Base-by-base conservation (phyloP, 2,329 filamentous ascomycete genomes). In the Stachybotrys chartarum region DNA sequence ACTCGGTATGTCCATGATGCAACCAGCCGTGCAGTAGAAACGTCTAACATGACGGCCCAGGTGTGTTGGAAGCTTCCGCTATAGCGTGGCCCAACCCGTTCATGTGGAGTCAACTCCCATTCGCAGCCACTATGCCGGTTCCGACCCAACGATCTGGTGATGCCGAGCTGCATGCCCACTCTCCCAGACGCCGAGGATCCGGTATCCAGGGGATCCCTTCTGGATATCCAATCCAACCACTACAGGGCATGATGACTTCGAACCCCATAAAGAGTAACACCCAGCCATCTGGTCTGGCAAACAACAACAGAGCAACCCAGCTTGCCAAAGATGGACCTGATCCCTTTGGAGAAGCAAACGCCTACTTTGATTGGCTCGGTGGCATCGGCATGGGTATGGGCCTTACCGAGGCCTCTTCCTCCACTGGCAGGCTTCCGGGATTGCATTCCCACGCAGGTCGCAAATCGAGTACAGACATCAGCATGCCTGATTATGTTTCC, bases 11-110 rank as follows among this genome's bases (percentile, higher is more conserved):
- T 31, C 44, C 7, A 7, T 18, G 30, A 6, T 39, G 32, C 24
- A 24, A 24, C 1, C 17, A 4, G 7, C 16, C 8, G 35, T 14
- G 39, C 5, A 2, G 1, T 8, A 7, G 35, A 42, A 10, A 42
- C 35, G 35, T 49, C 45, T 30, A 47, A 16, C 8, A 44, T 53
- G 7, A 44, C 58, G 17, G 50, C 17, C 51, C 62, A 70, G 90
- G 88, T 47, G 76, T 92, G 30, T 78, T 95, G 32, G 88, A 94
- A 69, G 78, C 75, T 57, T 85, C 84, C 3, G 81, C 80, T 4
- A 91, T 95, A 64, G 88, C 90, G 3, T 95, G 90, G 88, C 90
- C 90, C 7, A 91, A 88, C 66, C 73, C 81, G 18, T 71, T 75
- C 16, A 88, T 91, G 85, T 90, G 84, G 85, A 76, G 76, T 18